Evolutionary conservation across 345 rosid genomes (phyloP).

Genomic region (Ricinus communis): DNA sequence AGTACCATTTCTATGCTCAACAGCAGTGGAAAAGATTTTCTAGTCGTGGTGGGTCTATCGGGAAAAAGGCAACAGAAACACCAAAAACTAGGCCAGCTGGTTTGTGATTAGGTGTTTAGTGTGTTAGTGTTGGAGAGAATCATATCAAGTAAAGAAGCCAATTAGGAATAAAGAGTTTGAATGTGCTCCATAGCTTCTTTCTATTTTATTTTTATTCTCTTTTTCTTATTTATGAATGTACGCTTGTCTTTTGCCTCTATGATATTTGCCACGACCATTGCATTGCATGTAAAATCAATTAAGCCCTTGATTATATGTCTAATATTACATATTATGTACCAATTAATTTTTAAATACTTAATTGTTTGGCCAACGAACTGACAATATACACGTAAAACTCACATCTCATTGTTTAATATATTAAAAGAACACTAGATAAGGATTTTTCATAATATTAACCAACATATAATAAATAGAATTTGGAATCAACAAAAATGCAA

Average conservation of each 20-base stretch:
- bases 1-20: constrained; percentile 12
- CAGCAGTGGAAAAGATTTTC: background rate
- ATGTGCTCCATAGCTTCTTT: constrained; percentile 9
- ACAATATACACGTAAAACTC: background rate
- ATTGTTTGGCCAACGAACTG: background rate
- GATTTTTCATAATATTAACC: no score
- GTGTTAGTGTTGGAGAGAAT: constrained; percentile 20
- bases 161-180: constrained; percentile 18
- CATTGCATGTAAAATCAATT: background rate
- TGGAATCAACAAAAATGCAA: no score
- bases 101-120: constrained; percentile 6
- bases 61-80: constrained; percentile 17
- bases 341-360: no score
- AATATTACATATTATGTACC: no score
- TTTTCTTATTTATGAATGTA: constrained; percentile 1
- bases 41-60: background rate
- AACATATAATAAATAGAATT: no score
- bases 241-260: constrained; percentile 1
- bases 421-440: no score
- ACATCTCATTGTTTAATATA: no score
- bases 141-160: background rate
- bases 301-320: no score
- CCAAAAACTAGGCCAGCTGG: constrained; percentile 6
- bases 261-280: background rate
- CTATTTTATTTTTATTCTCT: background rate